A percentile compares a stretch with the other conserved stretches of the same genome.
These are phyloP conservation scores for Suillus plorans DNA, from an alignment of 768 basidiomycete species.

Conservation along the genomic window DNA sequence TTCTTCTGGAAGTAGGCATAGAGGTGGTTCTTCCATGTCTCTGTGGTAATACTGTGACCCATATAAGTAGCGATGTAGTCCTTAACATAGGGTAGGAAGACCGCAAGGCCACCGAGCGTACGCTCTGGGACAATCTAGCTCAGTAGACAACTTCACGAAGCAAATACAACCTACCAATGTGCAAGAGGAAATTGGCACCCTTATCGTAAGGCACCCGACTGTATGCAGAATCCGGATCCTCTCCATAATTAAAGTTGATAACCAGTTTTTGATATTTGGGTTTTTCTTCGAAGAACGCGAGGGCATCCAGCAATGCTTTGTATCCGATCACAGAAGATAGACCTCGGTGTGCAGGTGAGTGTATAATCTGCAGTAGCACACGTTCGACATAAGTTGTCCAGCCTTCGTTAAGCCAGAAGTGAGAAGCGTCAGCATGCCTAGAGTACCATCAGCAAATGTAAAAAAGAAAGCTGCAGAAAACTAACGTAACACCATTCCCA, in stretches of 20 bases:
- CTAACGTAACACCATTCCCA: conserved; percentile 51
- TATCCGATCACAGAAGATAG: conserved; percentile 51
- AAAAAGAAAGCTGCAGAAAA: background rate
- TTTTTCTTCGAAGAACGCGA: conserved; percentile 39
- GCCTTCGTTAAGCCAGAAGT: conserved; percentile 55
- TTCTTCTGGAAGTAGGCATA: conserved; percentile 49
- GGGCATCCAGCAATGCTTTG: conserved; percentile 45
- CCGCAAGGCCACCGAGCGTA: conserved; percentile 54
- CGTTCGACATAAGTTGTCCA: conserved; percentile 65
- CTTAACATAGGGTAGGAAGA: conserved; percentile 55
- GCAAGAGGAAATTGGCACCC: conserved; percentile 57
- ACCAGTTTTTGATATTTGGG: conserved; percentile 55
- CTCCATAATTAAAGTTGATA: conserved; percentile 45
- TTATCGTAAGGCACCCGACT: conserved; percentile 52
- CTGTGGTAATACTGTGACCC: conserved; percentile 56
- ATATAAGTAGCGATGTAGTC: conserved; percentile 57
- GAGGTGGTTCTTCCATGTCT: conserved; percentile 57
- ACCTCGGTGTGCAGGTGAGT: conserved; percentile 48
- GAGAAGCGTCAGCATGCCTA: conserved; percentile 40
- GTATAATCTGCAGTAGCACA: conserved; percentile 44
- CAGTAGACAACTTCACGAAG: background rate
- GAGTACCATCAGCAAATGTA: background rate
- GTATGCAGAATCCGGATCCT: conserved; percentile 51
- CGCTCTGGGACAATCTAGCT: conserved; percentile 35
- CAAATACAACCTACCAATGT: conserved; percentile 39